phyloP scores from a whole-genome alignment of 179 eudicot genomes.

The Spergularia azorica region DNA sequence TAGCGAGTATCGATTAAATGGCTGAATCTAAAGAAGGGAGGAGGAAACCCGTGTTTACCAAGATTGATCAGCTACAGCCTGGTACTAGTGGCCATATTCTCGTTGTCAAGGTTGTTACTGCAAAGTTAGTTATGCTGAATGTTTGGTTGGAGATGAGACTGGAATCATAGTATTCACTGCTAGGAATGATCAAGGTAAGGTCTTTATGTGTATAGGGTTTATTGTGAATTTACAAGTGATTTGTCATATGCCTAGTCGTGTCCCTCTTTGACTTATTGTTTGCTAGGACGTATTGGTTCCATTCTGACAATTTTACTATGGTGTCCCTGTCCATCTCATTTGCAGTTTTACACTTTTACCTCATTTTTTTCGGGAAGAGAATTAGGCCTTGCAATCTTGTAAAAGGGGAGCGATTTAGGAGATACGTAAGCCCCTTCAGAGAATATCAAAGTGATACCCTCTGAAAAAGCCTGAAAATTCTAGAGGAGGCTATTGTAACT shows the following conservation, averaged over 20 bases:
- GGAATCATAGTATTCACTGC: slow-evolving; percentile 61
- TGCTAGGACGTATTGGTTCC: not conserved
- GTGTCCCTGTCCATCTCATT: not conserved
- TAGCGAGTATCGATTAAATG: slow-evolving; percentile 40
- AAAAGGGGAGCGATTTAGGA: too few relatives aligned
- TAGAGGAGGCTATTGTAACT: too few relatives aligned
- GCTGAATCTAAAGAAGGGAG: slow-evolving; percentile 53
- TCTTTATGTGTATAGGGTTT: not conserved
- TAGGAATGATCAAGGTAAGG: slow-evolving; percentile 47
- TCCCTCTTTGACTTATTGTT: not conserved
- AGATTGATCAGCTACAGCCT: slow-evolving; percentile 74
- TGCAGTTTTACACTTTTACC: not conserved
- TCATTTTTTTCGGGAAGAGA: too few relatives aligned
- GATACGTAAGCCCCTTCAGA: too few relatives aligned
- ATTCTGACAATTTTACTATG: not conserved
- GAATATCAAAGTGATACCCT: too few relatives aligned
- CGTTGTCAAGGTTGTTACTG: slow-evolving; percentile 63
- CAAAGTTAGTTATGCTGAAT: slow-evolving; percentile 62
- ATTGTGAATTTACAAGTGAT: not conserved
- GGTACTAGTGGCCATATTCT: slow-evolving; percentile 58
- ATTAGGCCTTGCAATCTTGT: too few relatives aligned
- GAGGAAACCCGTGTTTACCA: slow-evolving; percentile 53
- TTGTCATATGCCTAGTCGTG: not conserved
- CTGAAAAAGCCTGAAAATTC: too few relatives aligned
- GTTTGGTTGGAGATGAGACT: slow-evolving; percentile 59